Percentiles rank a stretch among this genome's conserved stretches.
Conservation (phyloP, 1,284 basidiomycete genomes). For the Butyriboletus regius region DNA sequence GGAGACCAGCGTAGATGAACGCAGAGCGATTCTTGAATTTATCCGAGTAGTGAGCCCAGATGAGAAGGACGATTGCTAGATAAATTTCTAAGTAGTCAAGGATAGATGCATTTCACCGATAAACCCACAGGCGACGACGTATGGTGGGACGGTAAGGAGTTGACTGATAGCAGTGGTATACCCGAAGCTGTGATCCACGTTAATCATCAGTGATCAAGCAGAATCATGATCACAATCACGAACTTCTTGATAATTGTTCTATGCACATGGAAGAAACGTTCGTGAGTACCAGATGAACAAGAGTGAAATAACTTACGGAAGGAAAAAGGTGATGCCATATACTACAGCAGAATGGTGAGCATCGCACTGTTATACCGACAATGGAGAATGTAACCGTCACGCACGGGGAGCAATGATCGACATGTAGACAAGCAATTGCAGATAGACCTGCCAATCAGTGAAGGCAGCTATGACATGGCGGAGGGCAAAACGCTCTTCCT, state of each 20-base stretch:
- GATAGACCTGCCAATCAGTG: slow-evolving; percentile 55
- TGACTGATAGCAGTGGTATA: slow-evolving; percentile 53
- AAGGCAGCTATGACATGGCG: slow-evolving; percentile 51
- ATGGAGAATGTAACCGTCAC: slow-evolving; percentile 20
- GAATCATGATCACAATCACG: slow-evolving; percentile 9
- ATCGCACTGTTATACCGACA: neutral
- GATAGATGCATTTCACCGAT: neutral
- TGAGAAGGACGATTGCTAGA: slow-evolving; percentile 46
- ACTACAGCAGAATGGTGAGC: slow-evolving; percentile 28
- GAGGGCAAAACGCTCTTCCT: slow-evolving; percentile 53
- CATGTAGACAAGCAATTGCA: slow-evolving; percentile 45
- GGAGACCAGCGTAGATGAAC: slow-evolving; percentile 52
- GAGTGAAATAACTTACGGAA: slow-evolving; percentile 43
- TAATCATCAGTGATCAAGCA: neutral
- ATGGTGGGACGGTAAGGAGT: slow-evolving; percentile 64
- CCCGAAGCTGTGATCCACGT: slow-evolving; percentile 42
- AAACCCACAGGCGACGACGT: slow-evolving; percentile 51
- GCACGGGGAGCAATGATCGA: slow-evolving; percentile 53
- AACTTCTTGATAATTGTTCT: slow-evolving; percentile 60
- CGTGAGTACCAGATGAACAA: neutral
- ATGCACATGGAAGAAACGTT: neutral
- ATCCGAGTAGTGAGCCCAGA: slow-evolving; percentile 56
- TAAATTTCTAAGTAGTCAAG: neutral
- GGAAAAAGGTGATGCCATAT: slow-evolving; percentile 57
- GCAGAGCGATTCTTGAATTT: slow-evolving; percentile 49